phyloP scores from a whole-genome alignment of 192 early-diverging fungal genomes.

The Coemansia sp. region DNA sequence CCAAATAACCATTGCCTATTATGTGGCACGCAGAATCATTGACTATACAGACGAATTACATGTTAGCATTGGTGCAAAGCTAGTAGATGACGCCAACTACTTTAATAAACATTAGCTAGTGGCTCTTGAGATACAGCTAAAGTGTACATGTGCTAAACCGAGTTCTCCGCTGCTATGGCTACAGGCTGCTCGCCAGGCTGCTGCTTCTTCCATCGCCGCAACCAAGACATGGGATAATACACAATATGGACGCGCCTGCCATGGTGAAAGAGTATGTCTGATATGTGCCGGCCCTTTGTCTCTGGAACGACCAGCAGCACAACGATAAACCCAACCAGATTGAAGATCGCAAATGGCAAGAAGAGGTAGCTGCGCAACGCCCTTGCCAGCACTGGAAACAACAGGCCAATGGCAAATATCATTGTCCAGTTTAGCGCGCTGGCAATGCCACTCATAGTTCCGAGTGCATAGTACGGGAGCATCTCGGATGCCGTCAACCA shows the following conservation, averaged over 20 bases:
- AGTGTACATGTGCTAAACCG: background rate
- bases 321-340: slow-evolving; percentile 61
- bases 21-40: too few species aligned
- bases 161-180: background rate
- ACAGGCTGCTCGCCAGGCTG: background rate
- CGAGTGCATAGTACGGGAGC: slow-evolving; percentile 72
- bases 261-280: slow-evolving; percentile 57
- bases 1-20: too few species aligned
- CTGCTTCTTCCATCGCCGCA: background rate
- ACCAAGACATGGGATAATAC: slow-evolving; percentile 2
- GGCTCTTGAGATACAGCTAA: too few species aligned
- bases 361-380: slow-evolving; percentile 50
- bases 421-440: slow-evolving; percentile 75
- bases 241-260: slow-evolving; percentile 39
- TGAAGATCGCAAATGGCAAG: slow-evolving; percentile 66
- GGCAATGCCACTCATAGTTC: slow-evolving; percentile 67
- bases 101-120: too few species aligned
- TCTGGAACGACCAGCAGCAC: slow-evolving; percentile 74
- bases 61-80: too few species aligned
- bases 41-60: too few species aligned
- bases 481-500: slow-evolving; percentile 81
- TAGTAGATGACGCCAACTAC: too few species aligned
- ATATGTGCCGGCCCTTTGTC: slow-evolving; percentile 72
- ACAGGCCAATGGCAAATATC: slow-evolving; percentile 59
- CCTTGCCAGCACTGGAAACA: slow-evolving; percentile 56